A percentile compares a stretch with the other conserved stretches of the same genome.
Evolutionary conservation across 2,329 filamentous ascomycete species (phyloP).

Genomic region (Aspergillus sp.): DNA sequence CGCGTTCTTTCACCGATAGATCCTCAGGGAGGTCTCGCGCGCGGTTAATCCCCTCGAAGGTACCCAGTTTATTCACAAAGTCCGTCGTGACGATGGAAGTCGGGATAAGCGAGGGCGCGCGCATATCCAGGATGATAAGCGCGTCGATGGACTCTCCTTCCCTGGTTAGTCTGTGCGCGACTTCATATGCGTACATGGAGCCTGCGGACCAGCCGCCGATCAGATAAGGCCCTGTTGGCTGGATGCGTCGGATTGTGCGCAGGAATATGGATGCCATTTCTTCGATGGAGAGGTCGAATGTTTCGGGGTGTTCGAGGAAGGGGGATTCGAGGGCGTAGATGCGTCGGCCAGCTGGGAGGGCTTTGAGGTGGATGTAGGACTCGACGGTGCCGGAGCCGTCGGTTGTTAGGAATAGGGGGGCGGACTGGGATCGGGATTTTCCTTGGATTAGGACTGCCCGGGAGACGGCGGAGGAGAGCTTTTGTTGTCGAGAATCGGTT

Average conservation of each 20-base stretch:
- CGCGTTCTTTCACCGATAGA: not conserved
- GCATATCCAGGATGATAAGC: slow-evolving; percentile 9
- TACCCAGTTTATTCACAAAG: slow-evolving; percentile 3
- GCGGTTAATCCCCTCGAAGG: not conserved
- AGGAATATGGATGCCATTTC: slow-evolving; percentile 7
- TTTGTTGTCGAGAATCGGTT: not conserved
- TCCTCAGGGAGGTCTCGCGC: not conserved
- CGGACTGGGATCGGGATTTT: not conserved
- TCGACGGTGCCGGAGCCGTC: slow-evolving; percentile 7
- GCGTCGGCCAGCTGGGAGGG: slow-evolving; percentile 1
- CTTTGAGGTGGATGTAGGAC: slow-evolving; percentile 6
- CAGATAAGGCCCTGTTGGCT: slow-evolving; percentile 9
- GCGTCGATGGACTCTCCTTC: slow-evolving; percentile 3
- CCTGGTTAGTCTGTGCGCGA: not conserved
- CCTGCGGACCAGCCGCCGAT: slow-evolving; percentile 12
- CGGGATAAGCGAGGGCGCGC: not conserved
- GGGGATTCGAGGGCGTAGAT: slow-evolving; percentile 12
- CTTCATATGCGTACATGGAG: slow-evolving; percentile 9
- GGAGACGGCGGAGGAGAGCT: not conserved
- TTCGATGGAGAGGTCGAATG: slow-evolving; percentile 1
- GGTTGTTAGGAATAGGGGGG: slow-evolving; percentile 8
- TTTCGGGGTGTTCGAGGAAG: not conserved
- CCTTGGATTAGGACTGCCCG: slow-evolving; percentile 9
- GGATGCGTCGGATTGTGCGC: slow-evolving; percentile 3
- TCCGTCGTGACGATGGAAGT: slow-evolving; percentile 3